A percentile compares a stretch with the other conserved stretches of the same genome.
These are phyloP conservation scores for Lolium multiflorum DNA, from an alignment of 176 grass and related monocot species.

Conservation along the genomic window DNA sequence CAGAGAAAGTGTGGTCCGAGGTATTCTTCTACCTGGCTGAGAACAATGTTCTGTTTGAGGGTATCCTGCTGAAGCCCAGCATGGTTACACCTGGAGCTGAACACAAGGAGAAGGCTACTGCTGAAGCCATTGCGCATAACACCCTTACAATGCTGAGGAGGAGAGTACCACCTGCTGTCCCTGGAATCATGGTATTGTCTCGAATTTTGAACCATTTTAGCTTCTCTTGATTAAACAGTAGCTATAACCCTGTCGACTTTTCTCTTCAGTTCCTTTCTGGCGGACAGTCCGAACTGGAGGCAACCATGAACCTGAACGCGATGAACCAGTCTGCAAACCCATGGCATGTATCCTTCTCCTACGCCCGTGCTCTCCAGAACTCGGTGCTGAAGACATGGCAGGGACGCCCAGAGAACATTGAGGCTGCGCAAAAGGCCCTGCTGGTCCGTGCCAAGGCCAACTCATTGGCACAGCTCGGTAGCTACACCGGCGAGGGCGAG, in stretches of 20 bases:
- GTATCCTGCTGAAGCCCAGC: slow-evolving; percentile 95
- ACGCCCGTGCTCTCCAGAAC: slow-evolving; percentile 92
- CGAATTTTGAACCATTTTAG: slow-evolving; percentile 1
- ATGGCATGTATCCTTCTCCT: slow-evolving; percentile 98
- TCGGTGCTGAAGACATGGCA: slow-evolving; percentile 91
- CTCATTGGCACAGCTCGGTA: slow-evolving; percentile 80
- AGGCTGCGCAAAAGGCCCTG: slow-evolving; percentile 78
- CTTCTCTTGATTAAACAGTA: background rate
- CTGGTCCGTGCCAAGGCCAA: slow-evolving; percentile 75
- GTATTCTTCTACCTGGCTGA: slow-evolving; percentile 94
- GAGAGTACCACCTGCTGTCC: slow-evolving; percentile 90
- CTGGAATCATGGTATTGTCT: slow-evolving; percentile 93
- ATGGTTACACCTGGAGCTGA: slow-evolving; percentile 99
- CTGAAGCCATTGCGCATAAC: slow-evolving; percentile 80
- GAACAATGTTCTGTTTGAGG: slow-evolving; percentile 93
- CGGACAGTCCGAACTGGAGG: slow-evolving; percentile 88
- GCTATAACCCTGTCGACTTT: background rate
- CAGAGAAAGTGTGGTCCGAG: slow-evolving; percentile 96
- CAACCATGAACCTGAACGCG: slow-evolving; percentile 92
- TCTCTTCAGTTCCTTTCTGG: slow-evolving; percentile 87
- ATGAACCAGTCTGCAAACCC: slow-evolving; percentile 89
- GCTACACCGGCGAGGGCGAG: slow-evolving; percentile 76
- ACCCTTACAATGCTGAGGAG: slow-evolving; percentile 85
- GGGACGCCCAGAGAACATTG: slow-evolving; percentile 74
- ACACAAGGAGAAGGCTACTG: slow-evolving; percentile 86